phyloP scores from a whole-genome alignment of 2,329 filamentous ascomycete genomes.

The Canariomyces notabilis region DNA sequence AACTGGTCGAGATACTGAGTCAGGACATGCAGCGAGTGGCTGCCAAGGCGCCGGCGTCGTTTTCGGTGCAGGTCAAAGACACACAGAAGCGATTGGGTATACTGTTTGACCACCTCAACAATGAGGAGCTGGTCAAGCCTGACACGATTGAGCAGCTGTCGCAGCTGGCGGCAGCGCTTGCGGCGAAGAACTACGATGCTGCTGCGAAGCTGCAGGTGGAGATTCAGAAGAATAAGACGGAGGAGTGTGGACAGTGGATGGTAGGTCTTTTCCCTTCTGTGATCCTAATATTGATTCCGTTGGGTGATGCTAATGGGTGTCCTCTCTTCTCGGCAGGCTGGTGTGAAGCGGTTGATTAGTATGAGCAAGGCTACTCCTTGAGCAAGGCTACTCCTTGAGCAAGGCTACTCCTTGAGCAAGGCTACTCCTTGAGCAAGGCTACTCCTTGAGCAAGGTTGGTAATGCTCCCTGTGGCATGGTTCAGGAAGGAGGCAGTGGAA shows the following conservation, averaged over 20 bases:
- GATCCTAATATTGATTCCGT: no score
- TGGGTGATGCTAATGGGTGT: no score
- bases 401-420: neutral
- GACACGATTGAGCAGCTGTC: conserved; percentile 67
- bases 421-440: no score
- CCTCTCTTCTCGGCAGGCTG: conserved; percentile 48
- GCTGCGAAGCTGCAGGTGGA: conserved; percentile 67
- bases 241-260: conserved; percentile 85
- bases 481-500: no score
- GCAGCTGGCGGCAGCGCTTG: conserved; percentile 60
- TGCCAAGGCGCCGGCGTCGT: conserved; percentile 75
- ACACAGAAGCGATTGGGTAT: conserved; percentile 89
- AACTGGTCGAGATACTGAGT: conserved; percentile 74
- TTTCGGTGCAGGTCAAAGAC: conserved; percentile 84
- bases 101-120: conserved; percentile 96
- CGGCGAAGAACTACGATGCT: conserved; percentile 62
- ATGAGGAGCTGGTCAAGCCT: conserved; percentile 79
- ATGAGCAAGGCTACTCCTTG: conserved; percentile 73
- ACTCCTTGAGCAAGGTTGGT: no score
- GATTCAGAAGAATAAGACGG: conserved; percentile 69
- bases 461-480: no score
- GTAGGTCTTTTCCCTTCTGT: conserved; percentile 45
- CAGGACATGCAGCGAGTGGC: conserved; percentile 87
- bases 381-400: conserved; percentile 10
- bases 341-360: conserved; percentile 69